Evolutionary conservation across 495 filamentous ascomycete genomes (phyloP).

Genomic region (Penicillium cosmopolitanum): DNA sequence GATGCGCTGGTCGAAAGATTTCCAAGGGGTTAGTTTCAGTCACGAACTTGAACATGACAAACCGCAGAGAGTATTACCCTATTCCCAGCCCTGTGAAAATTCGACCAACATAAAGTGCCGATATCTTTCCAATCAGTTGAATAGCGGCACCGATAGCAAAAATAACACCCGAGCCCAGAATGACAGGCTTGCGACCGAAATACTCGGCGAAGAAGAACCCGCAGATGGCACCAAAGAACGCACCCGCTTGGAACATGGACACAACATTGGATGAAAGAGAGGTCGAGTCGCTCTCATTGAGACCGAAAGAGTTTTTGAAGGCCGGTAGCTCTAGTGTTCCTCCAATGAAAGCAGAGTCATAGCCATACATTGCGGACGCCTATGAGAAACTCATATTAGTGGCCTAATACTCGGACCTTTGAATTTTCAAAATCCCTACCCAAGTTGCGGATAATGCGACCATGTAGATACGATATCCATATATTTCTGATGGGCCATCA

Average conservation of each 20-base stretch:
- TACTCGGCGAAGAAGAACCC: conserved; percentile 40
- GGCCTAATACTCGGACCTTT: neutral
- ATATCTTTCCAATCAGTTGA: conserved; percentile 42
- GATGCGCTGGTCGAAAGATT: neutral
- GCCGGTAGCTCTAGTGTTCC: conserved; percentile 59
- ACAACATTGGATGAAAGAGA: conserved; percentile 59
- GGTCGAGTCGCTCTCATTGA: neutral
- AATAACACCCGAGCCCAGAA: conserved; percentile 49
- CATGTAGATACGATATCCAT: neutral
- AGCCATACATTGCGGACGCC: conserved; percentile 27
- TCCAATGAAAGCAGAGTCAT: conserved; percentile 66
- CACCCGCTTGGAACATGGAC: conserved; percentile 60
- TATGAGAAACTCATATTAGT: neutral
- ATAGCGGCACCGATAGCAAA: conserved; percentile 57
- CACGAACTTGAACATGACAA: neutral
- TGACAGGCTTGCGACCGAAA: conserved; percentile 53
- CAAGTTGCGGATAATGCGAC: neutral
- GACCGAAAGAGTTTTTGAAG: conserved; percentile 55
- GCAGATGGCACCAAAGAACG: conserved; percentile 40
- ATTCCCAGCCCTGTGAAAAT: conserved; percentile 68
- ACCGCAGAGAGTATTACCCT: conserved; percentile 66
- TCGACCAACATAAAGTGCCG: conserved; percentile 62
- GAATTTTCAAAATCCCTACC: neutral
- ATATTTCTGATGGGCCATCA: neutral
- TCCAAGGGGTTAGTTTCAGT: neutral